Base-by-base conservation (phyloP, 768 basidiomycete genomes). In the Panus rudis region DNA sequence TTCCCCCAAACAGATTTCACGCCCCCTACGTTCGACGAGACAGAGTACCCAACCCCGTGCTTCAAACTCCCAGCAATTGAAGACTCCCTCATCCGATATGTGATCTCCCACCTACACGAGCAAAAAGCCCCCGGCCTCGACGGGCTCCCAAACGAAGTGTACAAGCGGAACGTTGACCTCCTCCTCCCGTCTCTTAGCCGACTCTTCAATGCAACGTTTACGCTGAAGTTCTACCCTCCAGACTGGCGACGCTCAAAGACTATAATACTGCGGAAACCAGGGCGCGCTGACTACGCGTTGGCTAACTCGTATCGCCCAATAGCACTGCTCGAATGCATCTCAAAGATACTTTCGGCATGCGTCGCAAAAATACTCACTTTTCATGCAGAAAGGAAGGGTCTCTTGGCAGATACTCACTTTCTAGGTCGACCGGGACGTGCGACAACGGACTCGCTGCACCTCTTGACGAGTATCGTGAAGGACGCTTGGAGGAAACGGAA, bases 291-390 rank as follows among this genome's bases (percentile, higher is more conserved):
- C 47, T 73, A 75, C 51, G 39, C 53, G 0, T 23, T 52, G 0
- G 42, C 68, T 0, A 64, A 62, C 23, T 59, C 68, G 0, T 67
- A 67, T 27, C 37, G 61, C 0, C 71, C 67, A 0, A 68, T 73
- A 4, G 59, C 57, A 0, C 62, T 71, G 0, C 50, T 67, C 2
- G 50, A 62, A 39, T 63, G 56, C 0, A 40, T 59, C 0, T 56
- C 45, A 0, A 71, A 70, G 31, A 16, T 64, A 0, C 59, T 63
- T 0, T 50, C 52, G 4, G 17, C 52, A 10, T 41, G 47, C 1
- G 35, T 63, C 0, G 49, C 59, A 14, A 53, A 59, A 4, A 47
- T 59, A 13, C 17, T 69, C 0, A 39, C 49, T 0, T 42, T 43
- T n/a, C 13, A 61, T 1, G 42, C 54, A 0, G 65, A 74, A 48